Percentiles rank a stretch among this genome's conserved stretches.
phyloP scores from a whole-genome alignment of 2,329 filamentous ascomycete genomes.

The Beauveria pseudobassiana region DNA sequence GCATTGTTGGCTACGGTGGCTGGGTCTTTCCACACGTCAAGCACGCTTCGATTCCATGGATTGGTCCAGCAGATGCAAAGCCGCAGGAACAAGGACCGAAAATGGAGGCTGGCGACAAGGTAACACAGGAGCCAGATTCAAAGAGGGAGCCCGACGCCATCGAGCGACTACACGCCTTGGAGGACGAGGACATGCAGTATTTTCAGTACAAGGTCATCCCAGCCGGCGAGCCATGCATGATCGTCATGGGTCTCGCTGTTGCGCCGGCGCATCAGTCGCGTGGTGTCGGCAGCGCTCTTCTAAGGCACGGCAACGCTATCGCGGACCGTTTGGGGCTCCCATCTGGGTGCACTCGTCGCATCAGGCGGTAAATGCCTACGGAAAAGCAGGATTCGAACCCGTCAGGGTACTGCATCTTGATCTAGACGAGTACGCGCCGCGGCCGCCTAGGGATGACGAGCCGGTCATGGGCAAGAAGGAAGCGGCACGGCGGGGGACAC shows the following conservation, averaged over 20 bases:
- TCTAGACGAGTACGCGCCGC: conserved; percentile 13
- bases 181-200: conserved; percentile 10
- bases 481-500: conserved; percentile 11
- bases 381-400: conserved; percentile 9
- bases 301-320: conserved; percentile 10
- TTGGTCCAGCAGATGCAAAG: conserved; percentile 5
- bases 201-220: conserved; percentile 10
- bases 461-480: conserved; percentile 10
- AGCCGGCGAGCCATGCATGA: conserved; percentile 11
- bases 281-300: conserved; percentile 9
- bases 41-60: not conserved
- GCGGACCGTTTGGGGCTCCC: conserved; percentile 7
- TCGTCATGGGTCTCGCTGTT: conserved; percentile 11
- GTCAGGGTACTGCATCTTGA: conserved; percentile 9
- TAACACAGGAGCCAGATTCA: not conserved
- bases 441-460: conserved; percentile 9
- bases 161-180: conserved; percentile 9
- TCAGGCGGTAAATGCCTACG: conserved; percentile 12
- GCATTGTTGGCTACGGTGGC: conserved; percentile 11
- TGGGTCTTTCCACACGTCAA: conserved; percentile 10
- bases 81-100: not conserved
- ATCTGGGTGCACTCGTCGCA: conserved; percentile 13
- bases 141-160: conserved; percentile 5
- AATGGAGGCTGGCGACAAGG: not conserved
- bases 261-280: conserved; percentile 9